phyloP scores from a whole-genome alignment of 306 rosid genomes.

The Cucumis sativus region Cucumber_9930_V3 NC_026658.2:254001-254500 shows the following conservation, averaged over 20 bases:
- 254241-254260: slow-evolving; percentile 87
- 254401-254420: neutral
- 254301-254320: neutral
- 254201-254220: slow-evolving; percentile 21
- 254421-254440: neutral
- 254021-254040: neutral
- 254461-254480: neutral
- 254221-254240: slow-evolving; percentile 91
- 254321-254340: neutral
- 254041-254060: neutral
- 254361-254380: neutral
- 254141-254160: neutral
- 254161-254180: neutral
- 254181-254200: neutral
- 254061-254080: neutral
- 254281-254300: slow-evolving; percentile 1
- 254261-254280: slow-evolving; percentile 94
- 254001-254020: neutral
- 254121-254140: neutral
- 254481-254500: too few species aligned
- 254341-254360: slow-evolving; percentile 9
- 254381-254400: slow-evolving; percentile 4
- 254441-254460: neutral
- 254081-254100: too few species aligned
- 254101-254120: neutral